Base-by-base conservation (phyloP, 1,284 basidiomycete genomes). In the Ustilago bromivora region DNA sequence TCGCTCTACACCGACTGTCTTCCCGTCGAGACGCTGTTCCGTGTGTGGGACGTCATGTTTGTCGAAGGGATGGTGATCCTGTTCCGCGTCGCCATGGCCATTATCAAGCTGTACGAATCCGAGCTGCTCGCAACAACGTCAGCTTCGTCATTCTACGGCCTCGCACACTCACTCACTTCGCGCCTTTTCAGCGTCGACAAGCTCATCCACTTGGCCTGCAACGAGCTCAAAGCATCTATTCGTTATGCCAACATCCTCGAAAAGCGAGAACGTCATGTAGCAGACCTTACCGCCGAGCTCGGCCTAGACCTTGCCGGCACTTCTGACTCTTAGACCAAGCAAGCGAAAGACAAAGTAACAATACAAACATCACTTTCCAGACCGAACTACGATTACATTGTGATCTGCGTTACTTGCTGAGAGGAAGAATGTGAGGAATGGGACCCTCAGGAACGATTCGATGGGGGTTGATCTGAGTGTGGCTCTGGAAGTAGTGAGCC, bases 1-100 rank as follows among this genome's bases (percentile, higher is more conserved):
- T 96, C 94, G 6, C 88, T 99, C 19, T 99, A 98, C 84, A 98
- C 96, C 0, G 95, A 98, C 82, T 97, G 95, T 86, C 88, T 98
- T 4, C 96, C 96, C 4, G 94, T 98, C 31, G 96, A 97, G 69
- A 85, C 84, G 28, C 75, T 86, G 4, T 85, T 86, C 61, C 76
- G 84, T 11, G 83, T 86, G 7, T 86, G 95, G 85, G 96, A 99
- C 82, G 89, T 98, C n/a, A 93, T 98, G 86, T 91, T 98, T 69
- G 92, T 97, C 5, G 94, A 98, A 81, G 96, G 96, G 0, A 89
- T 95, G 55, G 94, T 95, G 80, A 93, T 95, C 17, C 79, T 87
- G 4, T 96, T 96, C 88, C 92, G 96, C 35, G 88, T 97, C 47
- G 94, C 95, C 0, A 89, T 98, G 52, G 92, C 91, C 10, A 94